A percentile compares a stretch with the other conserved stretches of the same genome.
Conservation (phyloP, 2,329 filamentous ascomycete genomes). For the Xylaria sp. region DNA sequence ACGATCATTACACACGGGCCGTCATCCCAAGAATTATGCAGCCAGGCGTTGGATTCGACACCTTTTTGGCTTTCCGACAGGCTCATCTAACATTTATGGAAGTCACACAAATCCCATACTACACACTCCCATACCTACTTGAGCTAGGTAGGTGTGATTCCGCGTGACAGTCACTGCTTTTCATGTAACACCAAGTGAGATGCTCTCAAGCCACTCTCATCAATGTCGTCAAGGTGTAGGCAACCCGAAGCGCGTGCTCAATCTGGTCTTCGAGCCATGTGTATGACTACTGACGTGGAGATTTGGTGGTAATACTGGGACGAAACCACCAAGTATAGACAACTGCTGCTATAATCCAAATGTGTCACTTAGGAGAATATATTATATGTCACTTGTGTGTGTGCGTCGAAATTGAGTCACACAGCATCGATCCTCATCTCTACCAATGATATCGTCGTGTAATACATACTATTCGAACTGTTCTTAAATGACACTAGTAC, state of each 20-base stretch:
- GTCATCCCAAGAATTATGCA: slow-evolving; percentile 22
- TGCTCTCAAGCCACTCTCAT: not conserved
- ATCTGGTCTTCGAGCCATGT: not conserved
- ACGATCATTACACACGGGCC: not conserved
- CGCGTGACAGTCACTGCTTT: slow-evolving; percentile 14
- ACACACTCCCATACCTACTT: slow-evolving; percentile 9
- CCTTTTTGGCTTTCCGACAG: slow-evolving; percentile 5
- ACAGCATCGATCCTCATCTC: not conserved
- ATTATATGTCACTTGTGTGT: not conserved
- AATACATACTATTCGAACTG: not conserved
- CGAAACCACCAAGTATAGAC: not conserved
- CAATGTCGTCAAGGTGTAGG: slow-evolving; percentile 5
- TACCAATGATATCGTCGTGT: not conserved
- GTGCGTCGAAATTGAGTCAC: not conserved
- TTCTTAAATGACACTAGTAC: not conserved
- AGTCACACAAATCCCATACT: slow-evolving; percentile 19
- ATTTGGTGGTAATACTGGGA: slow-evolving; percentile 4
- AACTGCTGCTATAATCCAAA: not conserved
- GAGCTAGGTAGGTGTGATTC: slow-evolving; percentile 17
- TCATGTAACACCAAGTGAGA: slow-evolving; percentile 1
- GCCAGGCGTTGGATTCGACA: slow-evolving; percentile 13
- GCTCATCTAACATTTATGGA: slow-evolving; percentile 9
- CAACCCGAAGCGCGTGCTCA: not conserved
- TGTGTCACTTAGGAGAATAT: not conserved
- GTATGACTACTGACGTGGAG: slow-evolving; percentile 5